phyloP scores from a whole-genome alignment of 306 rosid genomes.

The Fragaria vesca region DNA sequence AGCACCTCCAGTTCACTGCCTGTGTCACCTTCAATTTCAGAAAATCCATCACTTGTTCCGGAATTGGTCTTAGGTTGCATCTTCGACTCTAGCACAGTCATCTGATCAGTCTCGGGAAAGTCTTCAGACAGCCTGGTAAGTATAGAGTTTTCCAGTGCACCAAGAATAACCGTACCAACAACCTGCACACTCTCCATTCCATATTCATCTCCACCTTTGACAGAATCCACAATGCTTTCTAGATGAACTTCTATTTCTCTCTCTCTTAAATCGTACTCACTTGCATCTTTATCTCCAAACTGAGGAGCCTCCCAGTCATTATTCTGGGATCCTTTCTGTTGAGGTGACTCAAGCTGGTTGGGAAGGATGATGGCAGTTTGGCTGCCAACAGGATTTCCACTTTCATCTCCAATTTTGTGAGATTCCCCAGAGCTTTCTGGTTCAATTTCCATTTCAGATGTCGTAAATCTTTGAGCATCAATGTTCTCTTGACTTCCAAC shows the following conservation, averaged over 20 bases:
- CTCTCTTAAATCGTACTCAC: neutral
- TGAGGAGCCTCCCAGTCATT: neutral
- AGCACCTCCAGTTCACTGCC: slow-evolving; percentile 16
- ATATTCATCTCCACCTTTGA: slow-evolving; percentile 17
- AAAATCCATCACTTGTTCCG: neutral
- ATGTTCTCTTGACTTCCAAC: slow-evolving; percentile 19
- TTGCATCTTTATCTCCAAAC: neutral
- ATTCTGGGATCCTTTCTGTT: neutral
- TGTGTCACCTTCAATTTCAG: slow-evolving; percentile 8
- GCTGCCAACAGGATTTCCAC: slow-evolving; percentile 21
- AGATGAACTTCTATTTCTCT: slow-evolving; percentile 24
- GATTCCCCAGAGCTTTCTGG: slow-evolving; percentile 8
- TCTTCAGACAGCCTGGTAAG: neutral
- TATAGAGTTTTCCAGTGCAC: neutral
- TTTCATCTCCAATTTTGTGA: slow-evolving; percentile 17
- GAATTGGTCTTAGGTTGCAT: neutral
- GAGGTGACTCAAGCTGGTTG: neutral
- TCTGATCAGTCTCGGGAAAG: neutral
- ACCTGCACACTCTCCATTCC: slow-evolving; percentile 25
- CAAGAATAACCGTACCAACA: slow-evolving; percentile 19
- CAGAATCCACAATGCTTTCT: slow-evolving; percentile 3
- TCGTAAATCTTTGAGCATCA: slow-evolving; percentile 15
- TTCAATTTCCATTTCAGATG: slow-evolving; percentile 20
- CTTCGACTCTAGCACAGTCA: neutral
- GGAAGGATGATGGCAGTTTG: slow-evolving; percentile 19